Percentiles rank a stretch among this genome's conserved stretches.
phyloP scores from a whole-genome alignment of 2,329 filamentous ascomycete genomes.

The Fusarium bulbicola region DNA sequence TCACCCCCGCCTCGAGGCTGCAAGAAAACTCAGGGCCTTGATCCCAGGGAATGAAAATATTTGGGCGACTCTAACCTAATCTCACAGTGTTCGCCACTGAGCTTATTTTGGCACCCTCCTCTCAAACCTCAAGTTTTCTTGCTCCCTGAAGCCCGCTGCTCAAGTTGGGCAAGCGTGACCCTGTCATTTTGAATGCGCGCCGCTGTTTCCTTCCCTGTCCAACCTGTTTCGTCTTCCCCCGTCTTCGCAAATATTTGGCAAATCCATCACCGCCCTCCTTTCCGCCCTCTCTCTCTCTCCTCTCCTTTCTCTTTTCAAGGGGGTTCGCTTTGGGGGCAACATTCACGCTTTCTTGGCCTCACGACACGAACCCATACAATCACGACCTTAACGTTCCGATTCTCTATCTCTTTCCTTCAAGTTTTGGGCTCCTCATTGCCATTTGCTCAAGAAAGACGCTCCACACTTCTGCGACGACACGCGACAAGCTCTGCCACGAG shows the following conservation, averaged over 20 bases:
- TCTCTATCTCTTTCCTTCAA: conserved; percentile 13
- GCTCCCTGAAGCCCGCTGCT: conserved; percentile 2
- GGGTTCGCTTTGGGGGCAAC: conserved; percentile 30
- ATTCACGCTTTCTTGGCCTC: conserved; percentile 25
- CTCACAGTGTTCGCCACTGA: rapidly evolving
- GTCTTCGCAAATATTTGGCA: conserved; percentile 32
- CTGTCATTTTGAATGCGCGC: conserved; percentile 31
- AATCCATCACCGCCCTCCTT: conserved; percentile 28
- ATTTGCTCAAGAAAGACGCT: conserved; percentile 24
- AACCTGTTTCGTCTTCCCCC: conserved; percentile 10
- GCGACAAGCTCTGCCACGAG: conserved; percentile 34
- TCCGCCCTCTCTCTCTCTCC: conserved; percentile 5
- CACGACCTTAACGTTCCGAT: conserved; percentile 11
- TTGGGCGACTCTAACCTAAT: rapidly evolving
- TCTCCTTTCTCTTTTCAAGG: conserved; percentile 21
- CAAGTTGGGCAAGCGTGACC: conserved; percentile 35
- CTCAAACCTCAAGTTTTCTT: background rate
- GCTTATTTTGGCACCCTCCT: rapidly evolving
- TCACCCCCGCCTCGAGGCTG: conserved; percentile 20
- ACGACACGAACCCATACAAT: conserved; percentile 25
- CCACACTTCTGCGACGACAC: conserved; percentile 37
- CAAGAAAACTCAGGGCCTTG: background rate
- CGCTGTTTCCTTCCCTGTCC: conserved; percentile 19
- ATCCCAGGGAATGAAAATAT: rapidly evolving
- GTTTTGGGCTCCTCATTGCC: conserved; percentile 14